Percentiles rank a stretch among this genome's conserved stretches.
These are phyloP conservation scores for Fibroporia radiculosa DNA, from an alignment of 768 basidiomycete genomes.

Conservation along the genomic window DNA sequence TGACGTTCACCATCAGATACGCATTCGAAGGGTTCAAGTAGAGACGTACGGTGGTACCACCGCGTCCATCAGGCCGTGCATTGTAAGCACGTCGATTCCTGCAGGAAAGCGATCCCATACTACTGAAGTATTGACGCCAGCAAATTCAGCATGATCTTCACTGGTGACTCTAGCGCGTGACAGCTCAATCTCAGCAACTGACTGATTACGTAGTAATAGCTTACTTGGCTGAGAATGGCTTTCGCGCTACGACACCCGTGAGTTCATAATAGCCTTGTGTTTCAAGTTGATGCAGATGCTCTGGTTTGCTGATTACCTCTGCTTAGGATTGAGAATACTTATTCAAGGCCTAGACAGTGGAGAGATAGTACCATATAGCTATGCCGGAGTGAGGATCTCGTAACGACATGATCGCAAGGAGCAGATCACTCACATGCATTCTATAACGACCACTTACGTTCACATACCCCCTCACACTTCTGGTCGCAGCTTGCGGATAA, in stretches of 20 bases:
- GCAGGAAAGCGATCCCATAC: constrained; percentile 65
- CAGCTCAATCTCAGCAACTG: not conserved
- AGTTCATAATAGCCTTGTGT: constrained; percentile 55
- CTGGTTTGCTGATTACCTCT: constrained; percentile 8
- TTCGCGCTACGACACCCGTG: constrained; percentile 61
- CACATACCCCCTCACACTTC: constrained; percentile 50
- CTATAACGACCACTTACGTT: constrained; percentile 74
- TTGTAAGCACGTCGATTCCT: constrained; percentile 56
- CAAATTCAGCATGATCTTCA: constrained; percentile 54
- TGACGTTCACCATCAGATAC: constrained; percentile 19
- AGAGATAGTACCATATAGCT: too few species aligned
- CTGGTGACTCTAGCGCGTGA: not conserved
- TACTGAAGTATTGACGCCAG: constrained; percentile 55
- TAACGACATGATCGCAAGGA: not conserved
- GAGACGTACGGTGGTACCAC: constrained; percentile 61
- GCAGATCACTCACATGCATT: constrained; percentile 52
- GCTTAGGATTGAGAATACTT: too few species aligned
- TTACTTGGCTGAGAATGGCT: constrained; percentile 29
- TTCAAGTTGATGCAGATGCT: constrained; percentile 41
- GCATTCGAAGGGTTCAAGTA: not conserved
- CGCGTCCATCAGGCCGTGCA: constrained; percentile 68
- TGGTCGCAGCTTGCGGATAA: constrained; percentile 32
- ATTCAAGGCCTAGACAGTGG: too few species aligned
- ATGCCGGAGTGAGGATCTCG: too few species aligned
- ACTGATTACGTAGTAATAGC: not conserved